phyloP scores from a whole-genome alignment of 2,329 filamentous ascomycete genomes.

The Sphaceloma murrayae region DNA sequence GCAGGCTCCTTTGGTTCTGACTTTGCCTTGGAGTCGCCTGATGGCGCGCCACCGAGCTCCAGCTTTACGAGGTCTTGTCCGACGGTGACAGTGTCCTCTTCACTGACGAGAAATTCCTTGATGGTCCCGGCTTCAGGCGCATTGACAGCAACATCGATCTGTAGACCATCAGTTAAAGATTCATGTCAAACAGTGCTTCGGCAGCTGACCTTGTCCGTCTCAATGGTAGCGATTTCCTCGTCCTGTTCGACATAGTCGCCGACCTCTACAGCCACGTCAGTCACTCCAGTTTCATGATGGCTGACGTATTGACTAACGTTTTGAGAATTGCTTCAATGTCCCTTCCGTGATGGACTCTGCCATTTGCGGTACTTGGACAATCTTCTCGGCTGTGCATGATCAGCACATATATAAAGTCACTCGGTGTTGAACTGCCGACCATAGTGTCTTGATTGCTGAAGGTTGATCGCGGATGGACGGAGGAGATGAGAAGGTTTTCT shows the following conservation, averaged over 20 bases:
- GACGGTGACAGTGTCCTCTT: constrained; percentile 91
- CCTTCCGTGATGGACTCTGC: constrained; percentile 98
- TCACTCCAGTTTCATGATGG: background rate
- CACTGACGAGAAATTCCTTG: constrained; percentile 81
- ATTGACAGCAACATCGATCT: constrained; percentile 97
- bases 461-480: constrained; percentile 19
- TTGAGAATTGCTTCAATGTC: constrained; percentile 90
- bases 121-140: constrained; percentile 83
- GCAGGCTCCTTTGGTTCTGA: constrained; percentile 53
- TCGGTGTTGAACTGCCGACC: constrained; percentile 22
- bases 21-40: constrained; percentile 45
- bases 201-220: constrained; percentile 79
- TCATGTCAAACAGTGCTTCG: constrained; percentile 5
- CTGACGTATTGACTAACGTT: constrained; percentile 40
- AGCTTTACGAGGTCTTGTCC: constrained; percentile 84
- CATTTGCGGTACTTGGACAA: constrained; percentile 95
- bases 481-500: constrained; percentile 20
- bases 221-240: constrained; percentile 96
- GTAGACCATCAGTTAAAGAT: constrained; percentile 12
- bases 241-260: constrained; percentile 92
- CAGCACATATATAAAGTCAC: background rate
- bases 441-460: constrained; percentile 25
- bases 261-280: constrained; percentile 46
- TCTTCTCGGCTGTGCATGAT: constrained; percentile 53
- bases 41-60: constrained; percentile 59